Evolutionary conservation across 2,329 filamentous ascomycete genomes (phyloP).

Genomic region (Blastomyces emzantsi): DNA sequence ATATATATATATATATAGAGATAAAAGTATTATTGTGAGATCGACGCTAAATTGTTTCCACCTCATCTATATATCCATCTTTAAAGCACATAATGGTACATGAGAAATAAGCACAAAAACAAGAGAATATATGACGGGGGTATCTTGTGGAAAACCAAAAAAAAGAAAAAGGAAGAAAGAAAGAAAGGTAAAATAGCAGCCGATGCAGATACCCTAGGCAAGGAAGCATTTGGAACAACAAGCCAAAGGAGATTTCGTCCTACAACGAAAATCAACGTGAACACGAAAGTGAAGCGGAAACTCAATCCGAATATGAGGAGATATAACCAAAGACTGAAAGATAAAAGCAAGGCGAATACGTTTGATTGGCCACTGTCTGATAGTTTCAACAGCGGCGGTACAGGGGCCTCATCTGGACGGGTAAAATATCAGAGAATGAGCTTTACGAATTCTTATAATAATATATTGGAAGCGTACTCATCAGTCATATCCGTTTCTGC

Average conservation of each 20-base stretch:
- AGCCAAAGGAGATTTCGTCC: neutral
- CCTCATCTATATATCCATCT: neutral
- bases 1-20: too few relatives aligned
- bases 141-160: neutral
- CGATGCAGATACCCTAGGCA: neutral
- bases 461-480: conserved; percentile 16
- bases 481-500: conserved; percentile 35
- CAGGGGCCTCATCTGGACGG: neutral
- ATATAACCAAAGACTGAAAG: neutral
- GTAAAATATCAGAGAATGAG: neutral
- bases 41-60: neutral
- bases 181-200: neutral
- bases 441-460: neutral
- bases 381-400: neutral
- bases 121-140: neutral
- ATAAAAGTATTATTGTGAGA: neutral
- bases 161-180: neutral
- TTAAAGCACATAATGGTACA: neutral
- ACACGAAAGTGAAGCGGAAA: neutral
- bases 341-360: neutral
- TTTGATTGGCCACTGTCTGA: neutral
- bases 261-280: neutral
- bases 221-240: neutral
- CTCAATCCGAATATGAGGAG: neutral
- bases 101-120: neutral